Percentiles rank a stretch among this genome's conserved stretches.
phyloP scores from a whole-genome alignment of 305 asterid species.

The Fraxinus albicans region DNA sequence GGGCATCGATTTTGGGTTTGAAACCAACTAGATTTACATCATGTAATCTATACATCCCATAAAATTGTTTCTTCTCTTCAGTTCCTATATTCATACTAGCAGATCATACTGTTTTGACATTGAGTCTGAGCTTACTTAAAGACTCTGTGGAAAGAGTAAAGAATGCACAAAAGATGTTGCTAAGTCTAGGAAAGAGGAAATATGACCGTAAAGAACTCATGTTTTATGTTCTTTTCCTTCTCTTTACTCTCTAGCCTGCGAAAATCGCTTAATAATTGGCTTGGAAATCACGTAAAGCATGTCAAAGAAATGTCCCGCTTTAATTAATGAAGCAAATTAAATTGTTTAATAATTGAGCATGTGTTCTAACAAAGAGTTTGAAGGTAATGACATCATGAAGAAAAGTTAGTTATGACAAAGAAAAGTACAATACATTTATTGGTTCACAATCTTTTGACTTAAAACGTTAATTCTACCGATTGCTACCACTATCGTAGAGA shows the following conservation, averaged over 20 bases:
- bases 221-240: not conserved
- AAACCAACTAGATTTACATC: too few species aligned
- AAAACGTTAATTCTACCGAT: too few species aligned
- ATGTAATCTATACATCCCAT: too few species aligned
- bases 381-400: too few species aligned
- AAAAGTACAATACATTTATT: too few species aligned
- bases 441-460: too few species aligned
- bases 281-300: not conserved
- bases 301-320: not conserved
- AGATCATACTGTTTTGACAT: not conserved
- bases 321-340: not conserved
- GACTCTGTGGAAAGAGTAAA: constrained; percentile 13
- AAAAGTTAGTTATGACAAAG: too few species aligned
- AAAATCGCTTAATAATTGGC: not conserved
- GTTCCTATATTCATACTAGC: not conserved
- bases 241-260: not conserved
- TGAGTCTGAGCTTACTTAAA: not conserved
- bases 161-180: not conserved
- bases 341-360: too few species aligned
- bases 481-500: too few species aligned
- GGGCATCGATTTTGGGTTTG: too few species aligned
- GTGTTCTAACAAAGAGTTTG: too few species aligned
- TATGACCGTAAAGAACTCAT: not conserved
- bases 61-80: too few species aligned
- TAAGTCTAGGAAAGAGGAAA: not conserved